phyloP scores from a whole-genome alignment of 768 basidiomycete genomes.

The Termitomyces sp. region DNA sequence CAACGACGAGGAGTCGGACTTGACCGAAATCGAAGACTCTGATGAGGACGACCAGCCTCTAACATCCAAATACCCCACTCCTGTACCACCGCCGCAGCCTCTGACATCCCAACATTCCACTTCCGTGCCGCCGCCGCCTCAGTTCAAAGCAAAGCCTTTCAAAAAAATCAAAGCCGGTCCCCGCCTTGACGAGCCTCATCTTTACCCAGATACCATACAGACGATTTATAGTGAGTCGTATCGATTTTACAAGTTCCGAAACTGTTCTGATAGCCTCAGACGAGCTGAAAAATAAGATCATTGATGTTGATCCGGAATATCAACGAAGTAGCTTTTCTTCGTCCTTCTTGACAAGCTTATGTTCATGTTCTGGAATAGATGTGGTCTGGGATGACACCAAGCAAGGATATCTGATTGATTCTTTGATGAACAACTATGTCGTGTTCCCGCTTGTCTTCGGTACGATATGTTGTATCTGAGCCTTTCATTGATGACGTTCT shows the following conservation, averaged over 20 bases:
- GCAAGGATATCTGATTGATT: constrained; percentile 62
- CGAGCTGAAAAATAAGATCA: constrained; percentile 39
- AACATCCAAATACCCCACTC: constrained; percentile 18
- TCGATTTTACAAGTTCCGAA: background rate
- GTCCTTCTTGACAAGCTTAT: background rate
- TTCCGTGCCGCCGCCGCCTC: background rate
- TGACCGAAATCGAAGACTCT: constrained; percentile 43
- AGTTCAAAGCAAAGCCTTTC: background rate
- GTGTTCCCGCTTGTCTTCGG: constrained; percentile 69
- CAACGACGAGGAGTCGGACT: constrained; percentile 34
- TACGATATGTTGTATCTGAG: constrained; percentile 22
- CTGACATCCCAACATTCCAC: constrained; percentile 18
- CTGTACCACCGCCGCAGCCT: constrained; percentile 15
- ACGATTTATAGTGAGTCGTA: constrained; percentile 39
- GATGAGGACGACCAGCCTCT: constrained; percentile 35
- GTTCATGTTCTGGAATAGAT: constrained; percentile 29
- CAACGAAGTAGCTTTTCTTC: constrained; percentile 45
- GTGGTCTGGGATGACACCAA: constrained; percentile 65
- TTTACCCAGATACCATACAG: constrained; percentile 29
- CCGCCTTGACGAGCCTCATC: constrained; percentile 26
- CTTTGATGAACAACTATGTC: constrained; percentile 59
- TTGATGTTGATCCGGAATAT: constrained; percentile 64
- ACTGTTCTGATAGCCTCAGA: constrained; percentile 29
- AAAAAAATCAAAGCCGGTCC: constrained; percentile 23
- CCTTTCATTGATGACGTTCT: constrained; percentile 1